Conservation (phyloP, 352 stramenopile species). For the Globisporangium cystogenes region DNA sequence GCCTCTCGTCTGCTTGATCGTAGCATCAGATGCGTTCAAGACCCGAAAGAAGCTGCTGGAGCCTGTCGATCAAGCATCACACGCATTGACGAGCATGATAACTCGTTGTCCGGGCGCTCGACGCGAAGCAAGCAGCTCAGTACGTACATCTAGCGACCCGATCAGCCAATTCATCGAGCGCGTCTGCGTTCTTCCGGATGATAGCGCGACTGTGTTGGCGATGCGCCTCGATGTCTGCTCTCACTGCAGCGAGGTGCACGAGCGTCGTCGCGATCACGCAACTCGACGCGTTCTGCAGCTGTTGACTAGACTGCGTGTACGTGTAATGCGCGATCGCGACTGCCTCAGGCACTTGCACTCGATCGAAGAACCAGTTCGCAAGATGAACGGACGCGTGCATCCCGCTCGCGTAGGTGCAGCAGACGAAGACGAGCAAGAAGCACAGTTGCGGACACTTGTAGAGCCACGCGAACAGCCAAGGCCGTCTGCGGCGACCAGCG, state of each 20-base stretch:
- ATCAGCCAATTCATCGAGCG: constrained; percentile 11
- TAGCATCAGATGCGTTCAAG: neutral
- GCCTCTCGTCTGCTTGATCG: neutral
- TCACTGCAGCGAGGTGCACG: neutral
- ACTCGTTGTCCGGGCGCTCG: neutral
- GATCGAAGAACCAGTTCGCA: constrained; percentile 21
- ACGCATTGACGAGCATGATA: neutral
- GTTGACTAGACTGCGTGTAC: constrained; percentile 24
- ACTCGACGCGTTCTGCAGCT: constrained; percentile 22
- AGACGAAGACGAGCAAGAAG: constrained; percentile 47
- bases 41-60: constrained; percentile 1
- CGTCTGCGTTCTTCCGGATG: constrained; percentile 2
- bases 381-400: constrained; percentile 34
- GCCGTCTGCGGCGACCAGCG: neutral
- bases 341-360: constrained; percentile 21
- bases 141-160: constrained; percentile 5
- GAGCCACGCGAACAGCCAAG: constrained; percentile 15
- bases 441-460: constrained; percentile 39
- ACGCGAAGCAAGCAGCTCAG: neutral
- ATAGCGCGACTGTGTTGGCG: neutral
- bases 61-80: neutral
- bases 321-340: constrained; percentile 21
- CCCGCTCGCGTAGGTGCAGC: constrained; percentile 35
- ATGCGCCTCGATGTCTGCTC: neutral
- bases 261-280: constrained; percentile 23